Percentiles rank a stretch among this genome's conserved stretches.
Conservation (phyloP, 169 alveolate genomes). For the Cryptosporidium meleagridis region DNA sequence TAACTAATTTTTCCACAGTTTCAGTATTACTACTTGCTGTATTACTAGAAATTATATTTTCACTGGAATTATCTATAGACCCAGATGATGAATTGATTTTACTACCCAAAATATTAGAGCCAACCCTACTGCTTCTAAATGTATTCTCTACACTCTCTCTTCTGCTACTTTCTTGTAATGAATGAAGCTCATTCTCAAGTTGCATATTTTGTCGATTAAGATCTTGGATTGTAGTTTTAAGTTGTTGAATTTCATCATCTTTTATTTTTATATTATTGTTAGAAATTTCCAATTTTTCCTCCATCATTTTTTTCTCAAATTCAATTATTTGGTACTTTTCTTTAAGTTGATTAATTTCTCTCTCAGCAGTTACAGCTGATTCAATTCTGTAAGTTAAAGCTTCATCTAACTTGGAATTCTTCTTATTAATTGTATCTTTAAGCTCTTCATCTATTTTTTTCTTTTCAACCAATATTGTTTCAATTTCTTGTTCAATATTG, state of each 20-base stretch:
- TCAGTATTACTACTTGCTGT: background rate
- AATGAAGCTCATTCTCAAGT: conserved; percentile 34
- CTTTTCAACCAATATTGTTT: conserved; percentile 15
- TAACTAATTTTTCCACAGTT: background rate
- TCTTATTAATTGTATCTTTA: conserved; percentile 35
- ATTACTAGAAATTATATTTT: background rate
- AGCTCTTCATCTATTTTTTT: conserved; percentile 51
- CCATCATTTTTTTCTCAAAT: conserved; percentile 13
- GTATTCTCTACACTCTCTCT: conserved; percentile 61
- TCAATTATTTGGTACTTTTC: conserved; percentile 36
- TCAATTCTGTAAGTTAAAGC: conserved; percentile 59
- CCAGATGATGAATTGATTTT: background rate
- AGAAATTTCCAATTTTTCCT: conserved; percentile 42
- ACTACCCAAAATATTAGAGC: background rate
- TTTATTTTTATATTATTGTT: conserved; percentile 32
- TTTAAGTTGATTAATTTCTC: conserved; percentile 44
- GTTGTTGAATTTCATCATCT: conserved; percentile 60
- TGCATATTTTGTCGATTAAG: conserved; percentile 24
- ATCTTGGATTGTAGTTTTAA: conserved; percentile 41
- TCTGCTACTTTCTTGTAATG: conserved; percentile 36
- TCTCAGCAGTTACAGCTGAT: conserved; percentile 42
- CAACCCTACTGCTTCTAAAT: background rate
- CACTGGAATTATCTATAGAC: background rate
- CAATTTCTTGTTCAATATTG: conserved; percentile 35
- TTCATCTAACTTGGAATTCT: conserved; percentile 41